Evolutionary conservation across 805 yeast species (phyloP).

Genomic region (Lachancea sp.): DNA sequence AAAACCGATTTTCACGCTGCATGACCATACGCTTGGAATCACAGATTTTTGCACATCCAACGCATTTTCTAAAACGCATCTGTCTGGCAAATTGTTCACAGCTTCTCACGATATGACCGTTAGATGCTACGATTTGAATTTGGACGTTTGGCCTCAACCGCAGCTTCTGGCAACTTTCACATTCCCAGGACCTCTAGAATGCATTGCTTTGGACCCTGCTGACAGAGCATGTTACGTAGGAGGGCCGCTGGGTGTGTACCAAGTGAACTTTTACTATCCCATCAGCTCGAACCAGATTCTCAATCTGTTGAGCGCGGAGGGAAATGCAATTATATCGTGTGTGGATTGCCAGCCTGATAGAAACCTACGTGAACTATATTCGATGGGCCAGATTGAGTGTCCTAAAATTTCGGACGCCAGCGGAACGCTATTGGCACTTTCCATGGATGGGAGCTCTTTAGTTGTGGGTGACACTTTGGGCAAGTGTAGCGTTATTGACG

Average conservation of each 20-base stretch:
- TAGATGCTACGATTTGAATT: conserved; percentile 55
- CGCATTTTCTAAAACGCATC: conserved; percentile 35
- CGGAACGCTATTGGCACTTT: conserved; percentile 50
- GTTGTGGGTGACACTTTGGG: conserved; percentile 75
- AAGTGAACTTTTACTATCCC: conserved; percentile 28
- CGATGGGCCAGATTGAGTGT: conserved; percentile 26
- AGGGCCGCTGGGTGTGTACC: conserved; percentile 45
- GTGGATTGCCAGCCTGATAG: conserved; percentile 32
- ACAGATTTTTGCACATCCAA: conserved; percentile 37
- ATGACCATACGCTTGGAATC: conserved; percentile 49
- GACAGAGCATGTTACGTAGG: conserved; percentile 73
- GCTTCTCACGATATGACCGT: conserved; percentile 70
- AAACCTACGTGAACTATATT: conserved; percentile 15
- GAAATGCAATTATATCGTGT: conserved; percentile 38
- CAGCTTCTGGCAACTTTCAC: conserved; percentile 63
- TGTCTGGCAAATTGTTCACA: conserved; percentile 61
- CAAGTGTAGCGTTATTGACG: conserved; percentile 58
- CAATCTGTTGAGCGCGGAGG: conserved; percentile 38
- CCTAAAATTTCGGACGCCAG: conserved; percentile 21
- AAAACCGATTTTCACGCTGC: conserved; percentile 53
- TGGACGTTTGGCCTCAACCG: conserved; percentile 17
- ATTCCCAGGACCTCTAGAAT: conserved; percentile 49
- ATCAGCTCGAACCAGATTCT: conserved; percentile 34
- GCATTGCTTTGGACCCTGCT: conserved; percentile 69
- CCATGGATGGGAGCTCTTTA: conserved; percentile 69